Conservation (phyloP, 129 eudicot species). For the Calendula officinalis region DNA sequence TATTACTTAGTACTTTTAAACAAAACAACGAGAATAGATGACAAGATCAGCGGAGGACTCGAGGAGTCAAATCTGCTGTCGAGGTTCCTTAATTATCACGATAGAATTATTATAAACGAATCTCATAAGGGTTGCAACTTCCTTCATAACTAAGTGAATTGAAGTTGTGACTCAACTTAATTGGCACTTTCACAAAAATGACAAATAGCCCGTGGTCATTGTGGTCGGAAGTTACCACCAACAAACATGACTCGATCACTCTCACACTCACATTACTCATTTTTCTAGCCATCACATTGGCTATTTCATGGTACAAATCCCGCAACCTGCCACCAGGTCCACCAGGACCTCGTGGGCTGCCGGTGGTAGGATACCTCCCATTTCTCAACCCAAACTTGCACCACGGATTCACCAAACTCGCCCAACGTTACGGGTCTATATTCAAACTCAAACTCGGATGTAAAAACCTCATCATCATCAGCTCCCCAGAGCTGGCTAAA, state of each 20-base stretch:
- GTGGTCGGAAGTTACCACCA: background rate
- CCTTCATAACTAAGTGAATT: background rate
- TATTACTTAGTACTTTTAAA: no score
- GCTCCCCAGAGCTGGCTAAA: background rate
- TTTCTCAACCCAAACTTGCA: conserved; percentile 1
- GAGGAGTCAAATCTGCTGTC: no score
- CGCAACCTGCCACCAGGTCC: background rate
- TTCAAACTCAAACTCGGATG: background rate
- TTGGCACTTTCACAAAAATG: background rate
- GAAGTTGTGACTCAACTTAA: no score
- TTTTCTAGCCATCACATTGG: background rate
- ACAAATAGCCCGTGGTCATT: background rate
- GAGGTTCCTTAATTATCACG: no score
- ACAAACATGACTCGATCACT: background rate
- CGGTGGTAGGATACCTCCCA: background rate
- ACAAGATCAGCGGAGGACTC: no score
- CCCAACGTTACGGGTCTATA: background rate
- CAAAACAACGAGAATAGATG: no score
- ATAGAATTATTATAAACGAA: no score
- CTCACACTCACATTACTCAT: background rate
- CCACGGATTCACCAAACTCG: background rate
- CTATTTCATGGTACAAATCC: background rate
- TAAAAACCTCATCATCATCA: background rate
- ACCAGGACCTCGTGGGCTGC: background rate
- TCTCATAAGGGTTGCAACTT: no score